Percentiles rank a stretch among this genome's conserved stretches.
These are phyloP conservation scores for Blastobotrys muscicola DNA, from an alignment of 805 yeast species.

Conservation along the genomic window DNA sequence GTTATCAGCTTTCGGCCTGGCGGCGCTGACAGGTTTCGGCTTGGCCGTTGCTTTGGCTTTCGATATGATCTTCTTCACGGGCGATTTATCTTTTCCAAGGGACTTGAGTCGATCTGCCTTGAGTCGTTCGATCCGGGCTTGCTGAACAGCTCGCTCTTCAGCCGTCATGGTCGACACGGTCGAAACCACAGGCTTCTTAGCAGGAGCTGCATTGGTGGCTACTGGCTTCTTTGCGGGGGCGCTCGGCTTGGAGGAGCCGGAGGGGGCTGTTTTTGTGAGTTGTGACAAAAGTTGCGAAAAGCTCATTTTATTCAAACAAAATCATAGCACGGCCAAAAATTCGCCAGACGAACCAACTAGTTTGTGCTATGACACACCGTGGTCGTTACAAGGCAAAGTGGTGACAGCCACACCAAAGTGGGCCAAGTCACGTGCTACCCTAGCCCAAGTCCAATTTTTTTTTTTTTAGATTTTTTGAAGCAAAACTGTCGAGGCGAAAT, in stretches of 20 bases:
- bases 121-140: constrained; percentile 18
- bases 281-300: no score
- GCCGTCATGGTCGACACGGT: constrained; percentile 8
- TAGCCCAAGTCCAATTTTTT: no score
- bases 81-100: constrained; percentile 29
- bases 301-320: no score
- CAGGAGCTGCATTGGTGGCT: constrained; percentile 2
- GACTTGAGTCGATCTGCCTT: constrained; percentile 21
- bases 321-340: no score
- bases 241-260: neutral
- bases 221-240: constrained; percentile 1
- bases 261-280: constrained; percentile 1
- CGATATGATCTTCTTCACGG: constrained; percentile 9
- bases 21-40: neutral
- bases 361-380: no score
- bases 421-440: no score
- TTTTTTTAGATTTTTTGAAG: no score
- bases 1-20: constrained; percentile 1
- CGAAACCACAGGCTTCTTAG: neutral
- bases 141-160: constrained; percentile 16
- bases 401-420: no score
- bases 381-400: no score
- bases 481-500: no score
- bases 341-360: no score
- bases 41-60: constrained; percentile 1